Base-by-base conservation (phyloP, 23 red algal genomes). In the Gracilaria caudata region DNA sequence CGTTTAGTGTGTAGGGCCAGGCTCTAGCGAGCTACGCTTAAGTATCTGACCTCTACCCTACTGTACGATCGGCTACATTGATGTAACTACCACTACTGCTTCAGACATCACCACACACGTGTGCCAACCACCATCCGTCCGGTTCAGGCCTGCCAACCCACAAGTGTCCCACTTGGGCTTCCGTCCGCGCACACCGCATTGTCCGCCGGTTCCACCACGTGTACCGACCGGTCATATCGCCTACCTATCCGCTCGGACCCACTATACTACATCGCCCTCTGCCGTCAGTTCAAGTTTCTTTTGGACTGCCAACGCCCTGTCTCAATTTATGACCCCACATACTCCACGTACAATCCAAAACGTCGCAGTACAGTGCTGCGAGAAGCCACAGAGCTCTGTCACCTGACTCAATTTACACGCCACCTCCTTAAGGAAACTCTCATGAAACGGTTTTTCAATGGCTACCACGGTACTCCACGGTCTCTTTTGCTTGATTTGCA, bases 401-500 rank as follows among this genome's bases (percentile, higher is more conserved):
- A 38, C 23, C 39, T 81, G 54, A 63, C 77, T 7, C 12, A 0
- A 51, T 40, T 72, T 19, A 44, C 80, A 11, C 57, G 80, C 51
- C 51, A 28, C 29, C 33, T 84, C 35, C 43, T 71, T 5, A 3
- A 2, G 25, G 32, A 68, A 13, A 36, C 80, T 25, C 21, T 84
- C 3, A 56, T 53, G 61, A 71, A 53, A 54, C 4, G 80, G 0
- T 84, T 84, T 84, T 84, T 53, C 34, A 24, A 71, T 10, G 39
- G 80, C 16, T 51, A 84, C 25, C 72, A 84, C 72, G 80, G 80
- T 28, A 68, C 80, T 9, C 23, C 20, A 4, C 57, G 80, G 2
- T 84, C 80, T 46, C 11, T 32, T 0, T 29, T 84, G 36, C 34
- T 84, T 20, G 38, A 84, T 43, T 49, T 84, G 58, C 80, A 84